These are phyloP conservation scores for Aschersonia sp. DNA, from an alignment of 2,329 filamentous ascomycete species.

Conservation along the genomic window DNA sequence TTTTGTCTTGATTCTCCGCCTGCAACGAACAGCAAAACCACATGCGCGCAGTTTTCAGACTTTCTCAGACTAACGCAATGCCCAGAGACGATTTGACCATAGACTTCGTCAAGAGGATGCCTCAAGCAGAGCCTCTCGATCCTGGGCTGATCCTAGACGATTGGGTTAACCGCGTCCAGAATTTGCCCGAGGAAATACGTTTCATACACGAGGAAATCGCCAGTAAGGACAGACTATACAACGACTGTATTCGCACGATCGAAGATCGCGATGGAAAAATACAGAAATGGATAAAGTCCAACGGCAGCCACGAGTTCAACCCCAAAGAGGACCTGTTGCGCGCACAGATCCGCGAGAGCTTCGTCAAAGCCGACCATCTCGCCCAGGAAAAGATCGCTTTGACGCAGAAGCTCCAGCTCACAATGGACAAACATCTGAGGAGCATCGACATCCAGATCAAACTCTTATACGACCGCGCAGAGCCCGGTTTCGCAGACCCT, in stretches of 20 bases:
- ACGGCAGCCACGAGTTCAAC: constrained; percentile 59
- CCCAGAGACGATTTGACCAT: constrained; percentile 60
- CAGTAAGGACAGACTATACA: constrained; percentile 61
- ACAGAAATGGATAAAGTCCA: constrained; percentile 67
- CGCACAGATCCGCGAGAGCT: constrained; percentile 53
- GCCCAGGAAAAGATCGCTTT: constrained; percentile 63
- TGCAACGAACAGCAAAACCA: no score
- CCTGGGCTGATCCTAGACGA: constrained; percentile 62
- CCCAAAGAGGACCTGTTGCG: constrained; percentile 60
- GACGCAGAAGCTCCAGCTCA: constrained; percentile 45
- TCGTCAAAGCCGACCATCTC: constrained; percentile 51
- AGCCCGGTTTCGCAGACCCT: constrained; percentile 46
- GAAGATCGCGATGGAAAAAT: constrained; percentile 59
- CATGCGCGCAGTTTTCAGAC: no score
- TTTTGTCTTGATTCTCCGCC: no score
- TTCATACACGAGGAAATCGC: constrained; percentile 74
- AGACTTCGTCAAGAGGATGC: constrained; percentile 55
- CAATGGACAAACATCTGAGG: constrained; percentile 47
- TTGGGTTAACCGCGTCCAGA: constrained; percentile 60
- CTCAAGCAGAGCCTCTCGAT: constrained; percentile 45
- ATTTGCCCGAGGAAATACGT: constrained; percentile 67
- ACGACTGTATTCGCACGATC: constrained; percentile 54
- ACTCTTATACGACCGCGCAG: constrained; percentile 42
- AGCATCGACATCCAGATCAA: constrained; percentile 51
- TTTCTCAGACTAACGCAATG: constrained; percentile 39